Evolutionary conservation across 306 rosid species (phyloP), one percentile per base, ranked within the genome.

Genomic region (Heteromeles arbutifolia): DNA sequence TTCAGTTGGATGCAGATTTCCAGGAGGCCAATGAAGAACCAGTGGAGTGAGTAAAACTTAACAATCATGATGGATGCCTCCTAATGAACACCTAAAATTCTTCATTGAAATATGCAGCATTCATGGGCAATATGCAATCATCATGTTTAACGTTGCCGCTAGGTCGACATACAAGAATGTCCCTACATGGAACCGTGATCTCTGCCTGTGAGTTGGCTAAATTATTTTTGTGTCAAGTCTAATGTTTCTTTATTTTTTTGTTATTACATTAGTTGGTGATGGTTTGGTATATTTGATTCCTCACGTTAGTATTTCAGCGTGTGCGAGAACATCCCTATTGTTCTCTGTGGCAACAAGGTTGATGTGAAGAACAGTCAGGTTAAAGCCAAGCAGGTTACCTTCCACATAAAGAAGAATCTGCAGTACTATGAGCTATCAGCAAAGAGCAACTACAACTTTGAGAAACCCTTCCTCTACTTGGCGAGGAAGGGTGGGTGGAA

Each of bases 401-500:
- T 87, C 80, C 96, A 88, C 83, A 87, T 91, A 84, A 90, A 87
- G 85, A 90, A 87, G 86, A 90, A 90, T 77, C 85, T 88, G 53
- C 91, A 90, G 32, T 88, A 88, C 90, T 90, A 88, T 45, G 93
- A 90, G 82, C 87, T 90, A 31, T 90, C 93, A 73, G 93, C 93
- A 12, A 90, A 90, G 89, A 90, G 96, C 45, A 90, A 90, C 86
- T 90, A 90, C 65, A 90, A 90, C 70, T 90, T 88, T n/a, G 96
- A 90, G 82, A 90, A 90, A 45, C 93, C 96, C 22, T 90, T 90
- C 82, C 79, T 90, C 74, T 90, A 90, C 81, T 83, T 88, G 11
- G 96, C 96, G 71, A 86, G 89, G 66, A 90, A 88, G 73, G 39
- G 39, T 34, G 39, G 39, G 39, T 34, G 39, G 39, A 34, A 34